Base-by-base conservation (phyloP, 805 yeast genomes). In the Dipodascus albidus region DNA sequence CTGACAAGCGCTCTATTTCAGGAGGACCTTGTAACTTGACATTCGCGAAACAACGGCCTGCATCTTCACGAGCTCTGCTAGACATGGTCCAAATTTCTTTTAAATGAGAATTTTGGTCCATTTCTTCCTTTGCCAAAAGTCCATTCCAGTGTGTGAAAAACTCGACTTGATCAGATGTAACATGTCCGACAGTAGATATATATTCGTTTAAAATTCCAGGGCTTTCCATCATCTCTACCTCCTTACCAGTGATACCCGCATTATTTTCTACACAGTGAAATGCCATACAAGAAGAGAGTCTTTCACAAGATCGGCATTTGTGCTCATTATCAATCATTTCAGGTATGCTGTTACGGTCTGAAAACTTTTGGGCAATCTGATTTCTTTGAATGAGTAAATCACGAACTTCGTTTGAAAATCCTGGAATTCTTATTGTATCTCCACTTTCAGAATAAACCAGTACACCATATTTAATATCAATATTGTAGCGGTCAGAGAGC, bases 141-240 rank as follows among this genome's bases (percentile, higher is more conserved):
- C 69, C 69, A 61, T 87, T 87, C 95, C 96, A 91, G 53, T 82
- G 78, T 41, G 72, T 70, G 64, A 81, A 83, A 62, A 85, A 93
- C 1, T 69, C 69, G 2, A 67, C 64, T 54, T 87, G 82, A 6
- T 56, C 52, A 1, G 67, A 67, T 2, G 68, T 65, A 47, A 86
- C 64, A 62, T 83, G 87, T 0, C 60, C 66, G 0, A 87, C 82
- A 3, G 79, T 54, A 0, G 60, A 64, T 0, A 75, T 73, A 61
- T 76, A 85, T 17, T 74, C 68, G 0, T 74, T 79, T 0, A 70
- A 70, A 3, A 83, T 67, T 0, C 87, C 87, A 62, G 82, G 75
- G 58, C 71, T 69, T 57, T 86, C 93, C 9, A 70, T 57, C 21
- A 85, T 66, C 54, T 77, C 77, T 6, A 38, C 44, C 6, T 38